These are phyloP conservation scores for Rhizopogon sp. DNA, from an alignment of 768 basidiomycete species.

Conservation along the genomic window DNA sequence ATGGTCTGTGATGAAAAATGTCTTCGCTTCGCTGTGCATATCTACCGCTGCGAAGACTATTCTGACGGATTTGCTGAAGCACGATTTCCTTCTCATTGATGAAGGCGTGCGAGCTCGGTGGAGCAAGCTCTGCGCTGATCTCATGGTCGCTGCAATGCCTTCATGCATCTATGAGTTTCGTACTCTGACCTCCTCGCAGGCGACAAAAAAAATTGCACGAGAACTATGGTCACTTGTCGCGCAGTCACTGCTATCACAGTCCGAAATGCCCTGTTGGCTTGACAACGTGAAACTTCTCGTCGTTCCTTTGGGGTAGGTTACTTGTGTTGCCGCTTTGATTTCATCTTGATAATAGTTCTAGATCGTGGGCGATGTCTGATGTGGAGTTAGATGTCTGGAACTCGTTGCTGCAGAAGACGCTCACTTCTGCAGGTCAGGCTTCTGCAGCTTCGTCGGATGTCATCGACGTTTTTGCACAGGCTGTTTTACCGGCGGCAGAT, in stretches of 20 bases:
- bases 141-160: slow-evolving; percentile 39
- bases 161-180: slow-evolving; percentile 33
- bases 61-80: slow-evolving; percentile 40
- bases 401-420: slow-evolving; percentile 26
- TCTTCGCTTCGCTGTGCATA: slow-evolving; percentile 39
- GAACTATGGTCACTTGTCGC: slow-evolving; percentile 47
- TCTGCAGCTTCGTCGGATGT: slow-evolving; percentile 9
- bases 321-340: background rate
- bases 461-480: slow-evolving; percentile 6
- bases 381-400: slow-evolving; percentile 41
- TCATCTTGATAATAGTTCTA: slow-evolving; percentile 17
- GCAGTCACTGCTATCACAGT: slow-evolving; percentile 22
- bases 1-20: slow-evolving; percentile 48
- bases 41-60: slow-evolving; percentile 40
- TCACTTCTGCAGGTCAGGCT: slow-evolving; percentile 18
- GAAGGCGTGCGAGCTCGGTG: slow-evolving; percentile 36
- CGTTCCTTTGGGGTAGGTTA: slow-evolving; percentile 43
- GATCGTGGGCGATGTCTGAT: slow-evolving; percentile 41
- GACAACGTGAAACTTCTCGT: slow-evolving; percentile 40
- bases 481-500: background rate
- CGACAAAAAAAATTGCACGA: slow-evolving; percentile 20
- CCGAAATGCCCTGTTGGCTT: slow-evolving; percentile 29
- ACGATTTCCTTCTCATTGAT: slow-evolving; percentile 36
- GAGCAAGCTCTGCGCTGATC: slow-evolving; percentile 43
- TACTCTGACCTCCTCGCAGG: slow-evolving; percentile 19